Evolutionary conservation across 257 asterid genomes (phyloP).

Genomic region (Solanum paucissectum): DNA sequence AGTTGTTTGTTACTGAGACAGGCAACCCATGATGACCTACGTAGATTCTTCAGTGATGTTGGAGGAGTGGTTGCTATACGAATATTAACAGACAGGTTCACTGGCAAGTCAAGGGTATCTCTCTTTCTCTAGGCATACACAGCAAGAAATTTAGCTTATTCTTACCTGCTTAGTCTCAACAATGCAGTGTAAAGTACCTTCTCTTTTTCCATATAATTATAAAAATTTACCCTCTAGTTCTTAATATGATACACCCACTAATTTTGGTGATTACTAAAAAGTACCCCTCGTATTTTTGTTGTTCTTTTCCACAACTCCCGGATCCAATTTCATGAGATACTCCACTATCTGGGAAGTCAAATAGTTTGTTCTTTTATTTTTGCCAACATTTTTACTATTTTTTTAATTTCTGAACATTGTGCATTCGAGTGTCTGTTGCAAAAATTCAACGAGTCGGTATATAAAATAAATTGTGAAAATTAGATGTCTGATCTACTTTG

Average conservation of each 20-base stretch:
- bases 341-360: background rate
- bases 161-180: background rate
- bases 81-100: constrained; percentile 63
- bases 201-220: background rate
- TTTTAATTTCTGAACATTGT: background rate
- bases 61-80: constrained; percentile 90
- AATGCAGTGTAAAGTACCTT: background rate
- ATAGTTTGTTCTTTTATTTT: background rate
- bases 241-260: background rate
- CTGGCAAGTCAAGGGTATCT: constrained; percentile 75
- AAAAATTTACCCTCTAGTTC: background rate
- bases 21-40: constrained; percentile 61
- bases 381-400: background rate
- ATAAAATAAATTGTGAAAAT: background rate
- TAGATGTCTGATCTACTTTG: background rate
- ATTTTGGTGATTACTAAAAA: background rate
- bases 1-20: constrained; percentile 19
- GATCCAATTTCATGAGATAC: background rate
- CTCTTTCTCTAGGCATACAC: background rate
- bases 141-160: background rate
- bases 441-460: background rate
- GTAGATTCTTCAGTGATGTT: constrained; percentile 62
- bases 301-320: background rate
- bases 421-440: background rate
- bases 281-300: background rate